Base-by-base conservation (phyloP, 1,284 basidiomycete genomes). In the Ustilago vetiveriae region DNA sequence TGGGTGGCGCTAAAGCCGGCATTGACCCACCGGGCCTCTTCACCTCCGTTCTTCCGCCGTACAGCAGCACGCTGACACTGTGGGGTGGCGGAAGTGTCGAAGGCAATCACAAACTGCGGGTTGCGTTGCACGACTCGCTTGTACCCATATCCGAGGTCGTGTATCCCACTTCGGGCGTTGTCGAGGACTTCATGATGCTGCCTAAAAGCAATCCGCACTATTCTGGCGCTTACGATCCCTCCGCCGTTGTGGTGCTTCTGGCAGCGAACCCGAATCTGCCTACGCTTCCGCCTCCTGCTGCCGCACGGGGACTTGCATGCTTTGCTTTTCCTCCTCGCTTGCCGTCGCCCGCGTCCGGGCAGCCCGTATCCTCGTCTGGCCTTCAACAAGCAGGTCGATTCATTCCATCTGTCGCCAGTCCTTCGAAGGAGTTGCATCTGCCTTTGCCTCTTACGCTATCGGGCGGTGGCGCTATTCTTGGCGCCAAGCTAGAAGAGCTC, bases 151-250 rank as follows among this genome's bases (percentile, higher is more conserved):
- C 88, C 35, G 84, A 86, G 3, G 87, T 87, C 54, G 86, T 87
- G 50, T 92, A 92, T 72, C 83, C 85, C 7, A 70, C 76, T 5
- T 41, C 55, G 2, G 55, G 65, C 33, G 37, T 56, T 10, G 75
- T 78, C 17, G 76, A 94, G 74, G 92, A 95, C 76, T 93, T 91
- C 78, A 80, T 91, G 11, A 85, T 94, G 19, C 80, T 92, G 16
- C 90, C 93, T 0, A 85, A 86, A 43, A 83, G 85, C 24, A 90
- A 82, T 59, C 92, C 92, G 1, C 90, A 92, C 81, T 90, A 89
- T 78, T 83, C 85, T 37, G 87, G 89, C 10, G 83, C 85, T 10
- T 88, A 86, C 79, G 91, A 94, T 79, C 89, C 92, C 0, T 84
- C 86, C 39, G 85, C 88, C 2, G 88, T 95, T 36, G 74, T 87